Evolutionary conservation across 805 yeast species (phyloP).

Genomic region (Wickerhamiella spandovensis): DNA sequence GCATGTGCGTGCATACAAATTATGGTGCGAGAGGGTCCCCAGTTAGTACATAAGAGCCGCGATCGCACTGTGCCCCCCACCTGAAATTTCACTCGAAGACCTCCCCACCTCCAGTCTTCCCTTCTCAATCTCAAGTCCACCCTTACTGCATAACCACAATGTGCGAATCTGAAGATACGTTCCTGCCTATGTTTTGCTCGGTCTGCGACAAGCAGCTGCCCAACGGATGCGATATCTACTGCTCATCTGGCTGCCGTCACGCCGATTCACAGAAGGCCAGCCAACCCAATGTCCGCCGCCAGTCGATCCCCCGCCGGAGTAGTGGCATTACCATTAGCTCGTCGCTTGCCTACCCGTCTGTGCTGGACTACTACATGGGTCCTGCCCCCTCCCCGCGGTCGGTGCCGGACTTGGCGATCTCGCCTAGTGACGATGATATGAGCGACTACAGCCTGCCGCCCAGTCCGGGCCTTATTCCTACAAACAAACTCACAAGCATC

Average conservation of each 20-base stretch:
- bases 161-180: constrained; percentile 4
- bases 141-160: background rate
- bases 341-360: constrained; percentile 5
- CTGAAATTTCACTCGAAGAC: background rate
- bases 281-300: background rate
- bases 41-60: background rate
- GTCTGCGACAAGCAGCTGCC: constrained; percentile 25
- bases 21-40: background rate
- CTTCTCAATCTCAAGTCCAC: background rate
- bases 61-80: background rate
- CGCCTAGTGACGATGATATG: constrained; percentile 3
- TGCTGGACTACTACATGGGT: constrained; percentile 7
- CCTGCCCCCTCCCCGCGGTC: background rate
- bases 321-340: constrained; percentile 1
- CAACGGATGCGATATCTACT: constrained; percentile 19
- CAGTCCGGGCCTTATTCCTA: background rate
- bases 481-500: background rate
- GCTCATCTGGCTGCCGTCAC: constrained; percentile 23
- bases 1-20: background rate
- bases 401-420: background rate
- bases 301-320: background rate
- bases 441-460: constrained; percentile 5
- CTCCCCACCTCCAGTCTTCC: background rate
- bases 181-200: constrained; percentile 24
- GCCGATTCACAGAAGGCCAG: constrained; percentile 12